Evolutionary conservation across 768 basidiomycete species (phyloP).

Genomic region (Sporobolomyces phaffii): DNA sequence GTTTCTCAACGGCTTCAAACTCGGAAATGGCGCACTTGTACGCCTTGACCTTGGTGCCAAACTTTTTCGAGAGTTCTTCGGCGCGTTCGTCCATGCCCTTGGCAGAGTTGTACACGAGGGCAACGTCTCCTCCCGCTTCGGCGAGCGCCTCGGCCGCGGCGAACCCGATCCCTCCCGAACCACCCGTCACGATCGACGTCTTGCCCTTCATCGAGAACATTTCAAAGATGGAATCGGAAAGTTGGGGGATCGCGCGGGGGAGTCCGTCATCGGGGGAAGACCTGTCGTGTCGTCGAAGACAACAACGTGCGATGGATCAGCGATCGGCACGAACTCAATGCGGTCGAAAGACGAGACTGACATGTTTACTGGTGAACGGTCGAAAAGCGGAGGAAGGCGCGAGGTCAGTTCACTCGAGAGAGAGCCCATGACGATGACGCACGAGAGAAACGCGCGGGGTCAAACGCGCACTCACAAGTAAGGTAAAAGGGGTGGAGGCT

Average conservation of each 20-base stretch:
- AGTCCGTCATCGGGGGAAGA: constrained; percentile 29
- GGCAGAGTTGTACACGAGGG: constrained; percentile 44
- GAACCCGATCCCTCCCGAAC: constrained; percentile 28
- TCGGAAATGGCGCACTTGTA: constrained; percentile 44
- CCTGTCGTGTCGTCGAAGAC: neutral
- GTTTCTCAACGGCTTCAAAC: constrained; percentile 37
- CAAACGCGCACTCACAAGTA: no score
- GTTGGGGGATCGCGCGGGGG: constrained; percentile 25
- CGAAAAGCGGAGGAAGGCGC: no score
- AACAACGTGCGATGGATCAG: neutral
- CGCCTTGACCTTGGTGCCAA: constrained; percentile 41
- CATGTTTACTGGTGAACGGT: no score
- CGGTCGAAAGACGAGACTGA: neutral
- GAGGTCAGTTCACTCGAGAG: no score
- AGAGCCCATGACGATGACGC: no score
- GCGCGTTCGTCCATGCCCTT: constrained; percentile 36
- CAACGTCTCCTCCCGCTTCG: constrained; percentile 42
- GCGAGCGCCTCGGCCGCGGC: constrained; percentile 27
- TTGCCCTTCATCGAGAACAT: constrained; percentile 35
- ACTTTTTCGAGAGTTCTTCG: constrained; percentile 40
- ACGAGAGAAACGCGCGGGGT: no score
- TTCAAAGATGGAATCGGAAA: constrained; percentile 12
- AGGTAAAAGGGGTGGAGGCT: neutral
- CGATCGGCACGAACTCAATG: no score
- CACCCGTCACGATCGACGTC: constrained; percentile 29